A percentile compares a stretch with the other conserved stretches of the same genome.
phyloP scores from a whole-genome alignment of 2,329 filamentous ascomycete species.

The Exophiala spinifera region DNA sequence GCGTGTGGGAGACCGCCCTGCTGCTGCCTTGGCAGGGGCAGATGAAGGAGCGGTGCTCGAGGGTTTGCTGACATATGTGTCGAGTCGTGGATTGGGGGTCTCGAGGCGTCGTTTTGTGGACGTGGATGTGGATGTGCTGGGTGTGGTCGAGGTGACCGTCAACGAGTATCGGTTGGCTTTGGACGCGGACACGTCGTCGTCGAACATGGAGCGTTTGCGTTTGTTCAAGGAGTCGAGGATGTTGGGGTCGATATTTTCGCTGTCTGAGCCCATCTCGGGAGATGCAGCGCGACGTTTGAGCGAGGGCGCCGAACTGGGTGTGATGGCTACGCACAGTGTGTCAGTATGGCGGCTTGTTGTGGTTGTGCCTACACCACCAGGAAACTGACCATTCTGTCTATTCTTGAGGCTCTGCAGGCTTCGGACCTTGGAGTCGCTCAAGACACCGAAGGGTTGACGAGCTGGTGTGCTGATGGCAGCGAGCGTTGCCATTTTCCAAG shows the following conservation, averaged over 20 bases:
- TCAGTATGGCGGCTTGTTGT: background rate
- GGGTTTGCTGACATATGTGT: slow-evolving; percentile 31
- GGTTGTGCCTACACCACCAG: background rate
- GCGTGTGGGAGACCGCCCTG: slow-evolving; percentile 75
- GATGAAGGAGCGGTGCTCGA: slow-evolving; percentile 48
- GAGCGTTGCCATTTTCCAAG: slow-evolving; percentile 30
- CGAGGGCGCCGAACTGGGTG: slow-evolving; percentile 35
- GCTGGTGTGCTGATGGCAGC: slow-evolving; percentile 29
- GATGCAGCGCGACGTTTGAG: slow-evolving; percentile 48
- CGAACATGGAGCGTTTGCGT: slow-evolving; percentile 38
- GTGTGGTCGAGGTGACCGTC: slow-evolving; percentile 32
- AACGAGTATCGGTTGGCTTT: slow-evolving; percentile 52
- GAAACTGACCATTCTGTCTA: slow-evolving; percentile 49
- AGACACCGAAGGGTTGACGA: slow-evolving; percentile 35
- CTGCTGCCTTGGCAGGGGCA: slow-evolving; percentile 58
- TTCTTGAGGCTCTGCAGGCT: slow-evolving; percentile 36
- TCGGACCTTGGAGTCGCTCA: slow-evolving; percentile 33
- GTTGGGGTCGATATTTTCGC: slow-evolving; percentile 59
- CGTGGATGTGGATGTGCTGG: too few relatives aligned
- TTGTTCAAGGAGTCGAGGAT: slow-evolving; percentile 50
- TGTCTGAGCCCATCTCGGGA: slow-evolving; percentile 46
- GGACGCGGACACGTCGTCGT: slow-evolving; percentile 32
- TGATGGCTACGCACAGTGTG: slow-evolving; percentile 18
- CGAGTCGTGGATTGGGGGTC: slow-evolving; percentile 24
- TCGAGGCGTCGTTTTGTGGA: slow-evolving; percentile 17